Base-by-base conservation (phyloP, 768 basidiomycete genomes). In the Leccinum incarnatum region DNA sequence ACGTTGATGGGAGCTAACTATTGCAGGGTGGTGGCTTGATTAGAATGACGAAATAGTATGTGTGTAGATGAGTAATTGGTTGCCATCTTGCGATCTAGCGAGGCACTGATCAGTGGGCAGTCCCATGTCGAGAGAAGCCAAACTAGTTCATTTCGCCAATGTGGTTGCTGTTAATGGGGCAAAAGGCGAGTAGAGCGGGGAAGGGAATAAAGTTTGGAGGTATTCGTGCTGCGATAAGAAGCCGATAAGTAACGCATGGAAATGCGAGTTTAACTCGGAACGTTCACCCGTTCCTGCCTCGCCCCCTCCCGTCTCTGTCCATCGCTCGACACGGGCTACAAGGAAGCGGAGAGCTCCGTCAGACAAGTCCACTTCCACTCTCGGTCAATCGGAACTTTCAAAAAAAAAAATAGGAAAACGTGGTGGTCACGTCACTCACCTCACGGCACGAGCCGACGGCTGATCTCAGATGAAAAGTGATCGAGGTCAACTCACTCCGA, bases 401-500 rank as follows among this genome's bases (percentile, higher is more conserved):
- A 32, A 32, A 32, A 34, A 32, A 34, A 32, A 34, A 34, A 34
- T 5, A 5, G 5, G 32, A 34, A 34, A 34, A 34, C 68, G 67
- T 68, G 67, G 67, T 69, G 67, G 47, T 69, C 61, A 58, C 58
- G 60, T 65, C 57, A 64, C 53, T 14, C 10, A 45, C 42, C 42
- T 45, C 36, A 23, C 72, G 64, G 32, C 63, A 57, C 51, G 27
- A 60, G 34, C 69, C 72, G 70, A 55, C 40, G 34, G 25, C 29
- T 52, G 63, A 72, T 74, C 72, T 72, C 19, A 74, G 71, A 74
- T 72, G 34, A 32, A 29, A 27, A 25, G 25, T 30, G 50, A 25
- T 59, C 57, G 53, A 54, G 53, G 23, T 61, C 59, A 66, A 63
- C 14, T 60, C 42, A 62, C 36, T 36, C 53, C 53, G 54, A 40